phyloP scores from a whole-genome alignment of 1,284 basidiomycete species.

The Irpex rosettiformis region DNA sequence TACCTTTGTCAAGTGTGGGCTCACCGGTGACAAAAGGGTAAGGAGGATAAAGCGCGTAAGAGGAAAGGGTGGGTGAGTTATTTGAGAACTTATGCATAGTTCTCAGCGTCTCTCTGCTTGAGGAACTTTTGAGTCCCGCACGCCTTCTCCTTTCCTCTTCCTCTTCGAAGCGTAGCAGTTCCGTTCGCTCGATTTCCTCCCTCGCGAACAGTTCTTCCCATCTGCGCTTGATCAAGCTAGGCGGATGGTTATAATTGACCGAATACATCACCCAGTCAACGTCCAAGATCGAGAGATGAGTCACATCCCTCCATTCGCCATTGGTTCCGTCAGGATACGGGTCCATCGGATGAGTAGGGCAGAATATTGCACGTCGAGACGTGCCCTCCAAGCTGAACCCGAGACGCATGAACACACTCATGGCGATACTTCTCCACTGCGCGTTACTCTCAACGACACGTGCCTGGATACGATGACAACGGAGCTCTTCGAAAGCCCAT shows the following conservation, averaged over 20 bases:
- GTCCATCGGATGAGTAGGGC: not conserved
- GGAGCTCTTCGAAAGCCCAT: conserved; percentile 44
- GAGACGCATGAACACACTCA: conserved; percentile 21
- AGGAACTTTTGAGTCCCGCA: too few relatives aligned
- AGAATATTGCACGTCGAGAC: conserved; percentile 46
- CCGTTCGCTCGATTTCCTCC: conserved; percentile 56
- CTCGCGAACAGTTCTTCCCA: conserved; percentile 65
- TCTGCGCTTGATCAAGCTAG: conserved; percentile 9
- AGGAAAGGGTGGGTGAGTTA: conserved; percentile 28
- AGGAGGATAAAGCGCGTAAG: not conserved
- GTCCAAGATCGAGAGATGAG: conserved; percentile 55
- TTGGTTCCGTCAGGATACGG: conserved; percentile 24
- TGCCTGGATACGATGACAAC: conserved; percentile 47
- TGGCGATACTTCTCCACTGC: not conserved
- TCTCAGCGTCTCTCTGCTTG: conserved; percentile 14
- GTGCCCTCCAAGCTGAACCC: conserved; percentile 61
- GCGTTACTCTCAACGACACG: conserved; percentile 10
- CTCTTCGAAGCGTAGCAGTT: conserved; percentile 49
- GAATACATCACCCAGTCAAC: conserved; percentile 53
- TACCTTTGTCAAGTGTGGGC: not conserved
- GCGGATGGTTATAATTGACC: conserved; percentile 32
- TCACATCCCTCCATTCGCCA: conserved; percentile 55
- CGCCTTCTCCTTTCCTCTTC: conserved; percentile 17
- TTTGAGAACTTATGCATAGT: conserved; percentile 26
- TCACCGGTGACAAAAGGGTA: not conserved